A percentile compares a stretch with the other conserved stretches of the same genome.
Conservation (phyloP, 768 basidiomycete genomes). For the Russula foetens region DNA sequence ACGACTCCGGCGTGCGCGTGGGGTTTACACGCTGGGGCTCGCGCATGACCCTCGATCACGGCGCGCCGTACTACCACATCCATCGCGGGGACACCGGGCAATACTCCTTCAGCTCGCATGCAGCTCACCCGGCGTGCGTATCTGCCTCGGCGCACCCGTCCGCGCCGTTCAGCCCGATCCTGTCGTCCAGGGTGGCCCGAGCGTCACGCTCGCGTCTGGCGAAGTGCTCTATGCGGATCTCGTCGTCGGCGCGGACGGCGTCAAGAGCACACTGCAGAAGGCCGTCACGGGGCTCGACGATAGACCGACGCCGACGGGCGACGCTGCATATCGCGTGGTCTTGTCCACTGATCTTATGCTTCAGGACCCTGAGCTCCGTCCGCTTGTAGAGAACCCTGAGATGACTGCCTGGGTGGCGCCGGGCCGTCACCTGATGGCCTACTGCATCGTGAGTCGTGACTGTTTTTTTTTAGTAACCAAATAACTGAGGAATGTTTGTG, state of each 20-base stretch:
- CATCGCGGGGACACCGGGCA: slow-evolving; percentile 37
- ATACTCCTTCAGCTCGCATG: slow-evolving; percentile 30
- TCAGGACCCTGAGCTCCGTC: slow-evolving; percentile 42
- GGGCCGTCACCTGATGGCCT: slow-evolving; percentile 36
- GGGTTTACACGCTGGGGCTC: slow-evolving; percentile 32
- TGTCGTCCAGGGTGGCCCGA: slow-evolving; percentile 21
- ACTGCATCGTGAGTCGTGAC: slow-evolving; percentile 32
- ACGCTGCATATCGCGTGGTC: slow-evolving; percentile 53
- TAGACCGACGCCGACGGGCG: slow-evolving; percentile 44
- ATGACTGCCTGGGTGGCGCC: slow-evolving; percentile 59
- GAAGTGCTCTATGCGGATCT: slow-evolving; percentile 32
- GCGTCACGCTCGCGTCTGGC: slow-evolving; percentile 30
- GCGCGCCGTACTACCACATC: slow-evolving; percentile 36
- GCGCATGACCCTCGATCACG: slow-evolving; percentile 26
- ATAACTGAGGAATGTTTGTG: neutral
- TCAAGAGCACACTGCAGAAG: slow-evolving; percentile 43
- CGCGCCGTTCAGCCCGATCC: slow-evolving; percentile 27
- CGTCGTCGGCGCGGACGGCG: slow-evolving; percentile 33
- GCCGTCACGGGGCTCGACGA: slow-evolving; percentile 41
- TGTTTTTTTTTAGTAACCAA: neutral
- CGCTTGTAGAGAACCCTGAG: slow-evolving; percentile 42
- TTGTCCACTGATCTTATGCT: slow-evolving; percentile 39
- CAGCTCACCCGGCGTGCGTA: slow-evolving; percentile 25
- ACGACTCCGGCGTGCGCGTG: slow-evolving; percentile 30
- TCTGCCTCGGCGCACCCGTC: slow-evolving; percentile 30